These are phyloP conservation scores for Hansfordia pulvinata DNA, from an alignment of 2,329 filamentous ascomycete species.

Conservation along the genomic window DNA sequence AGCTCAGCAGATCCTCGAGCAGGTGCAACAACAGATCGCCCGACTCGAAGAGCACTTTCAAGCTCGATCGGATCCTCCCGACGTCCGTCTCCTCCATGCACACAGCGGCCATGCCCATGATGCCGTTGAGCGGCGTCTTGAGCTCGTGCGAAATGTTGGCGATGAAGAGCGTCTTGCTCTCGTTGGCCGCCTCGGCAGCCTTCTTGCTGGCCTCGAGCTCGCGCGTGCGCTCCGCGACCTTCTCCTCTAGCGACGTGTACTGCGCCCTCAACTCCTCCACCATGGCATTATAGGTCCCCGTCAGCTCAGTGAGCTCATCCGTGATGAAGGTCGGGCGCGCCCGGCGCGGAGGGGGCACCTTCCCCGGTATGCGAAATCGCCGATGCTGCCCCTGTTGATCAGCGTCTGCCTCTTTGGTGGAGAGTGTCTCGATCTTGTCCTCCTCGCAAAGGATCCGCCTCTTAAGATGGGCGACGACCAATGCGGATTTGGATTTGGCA, in stretches of 20 bases:
- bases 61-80: slow-evolving; percentile 62
- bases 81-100: slow-evolving; percentile 87
- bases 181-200: slow-evolving; percentile 85
- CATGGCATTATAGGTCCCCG: slow-evolving; percentile 84
- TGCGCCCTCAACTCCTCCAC: slow-evolving; percentile 79
- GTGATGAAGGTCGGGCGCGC: slow-evolving; percentile 63
- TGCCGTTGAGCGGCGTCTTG: slow-evolving; percentile 90
- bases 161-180: slow-evolving; percentile 95
- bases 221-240: slow-evolving; percentile 68
- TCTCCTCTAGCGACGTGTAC: slow-evolving; percentile 71
- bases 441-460: no score
- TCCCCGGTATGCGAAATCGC: slow-evolving; percentile 82
- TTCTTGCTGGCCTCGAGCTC: slow-evolving; percentile 84
- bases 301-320: slow-evolving; percentile 77
- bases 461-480: no score
- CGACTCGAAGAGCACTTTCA: slow-evolving; percentile 82
- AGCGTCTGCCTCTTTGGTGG: no score
- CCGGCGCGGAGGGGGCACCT: no score
- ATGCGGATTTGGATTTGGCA: slow-evolving; percentile 6
- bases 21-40: slow-evolving; percentile 75
- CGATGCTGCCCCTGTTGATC: no score
- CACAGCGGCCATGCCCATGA: slow-evolving; percentile 84
- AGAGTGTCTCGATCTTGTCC: slow-evolving; percentile 29
- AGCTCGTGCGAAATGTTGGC: slow-evolving; percentile 84
- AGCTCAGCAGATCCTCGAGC: slow-evolving; percentile 78